Evolutionary conservation across 306 rosid genomes (phyloP).

Genomic region (Alnus glutinosa): DNA sequence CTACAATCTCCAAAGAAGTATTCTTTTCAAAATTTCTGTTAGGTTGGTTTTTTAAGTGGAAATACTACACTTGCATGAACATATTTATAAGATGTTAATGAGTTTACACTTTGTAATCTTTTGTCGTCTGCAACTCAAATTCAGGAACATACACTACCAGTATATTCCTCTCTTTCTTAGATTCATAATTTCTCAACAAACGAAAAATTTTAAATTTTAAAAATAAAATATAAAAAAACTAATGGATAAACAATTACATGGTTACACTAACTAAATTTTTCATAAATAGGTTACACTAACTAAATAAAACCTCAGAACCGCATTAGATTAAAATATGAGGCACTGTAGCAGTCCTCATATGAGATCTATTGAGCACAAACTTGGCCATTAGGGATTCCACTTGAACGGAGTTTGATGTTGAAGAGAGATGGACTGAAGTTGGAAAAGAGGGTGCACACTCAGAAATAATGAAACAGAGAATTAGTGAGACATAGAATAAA

Average conservation of each 20-base stretch:
- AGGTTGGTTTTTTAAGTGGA: no score
- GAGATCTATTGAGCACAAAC: neutral
- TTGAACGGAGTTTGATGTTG: neutral
- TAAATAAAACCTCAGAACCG: neutral
- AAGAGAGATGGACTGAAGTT: neutral
- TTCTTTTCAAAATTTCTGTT: no score
- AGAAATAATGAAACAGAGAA: neutral
- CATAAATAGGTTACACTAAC: neutral
- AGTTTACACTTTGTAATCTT: neutral
- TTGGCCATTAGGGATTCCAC: neutral
- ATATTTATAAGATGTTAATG: no score
- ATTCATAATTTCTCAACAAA: neutral
- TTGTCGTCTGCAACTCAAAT: neutral
- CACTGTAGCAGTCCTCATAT: neutral
- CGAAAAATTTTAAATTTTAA: neutral
- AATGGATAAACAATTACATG: neutral
- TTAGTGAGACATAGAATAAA: neutral
- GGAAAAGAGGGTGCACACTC: neutral
- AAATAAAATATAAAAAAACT: neutral
- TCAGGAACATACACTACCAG: neutral
- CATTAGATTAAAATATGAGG: neutral
- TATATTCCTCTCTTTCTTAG: neutral
- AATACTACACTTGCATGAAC: no score
- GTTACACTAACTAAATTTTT: neutral
- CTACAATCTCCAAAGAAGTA: no score